Conservation (phyloP, 345 rosid species). For the Lagerstroemia speciosa region DNA sequence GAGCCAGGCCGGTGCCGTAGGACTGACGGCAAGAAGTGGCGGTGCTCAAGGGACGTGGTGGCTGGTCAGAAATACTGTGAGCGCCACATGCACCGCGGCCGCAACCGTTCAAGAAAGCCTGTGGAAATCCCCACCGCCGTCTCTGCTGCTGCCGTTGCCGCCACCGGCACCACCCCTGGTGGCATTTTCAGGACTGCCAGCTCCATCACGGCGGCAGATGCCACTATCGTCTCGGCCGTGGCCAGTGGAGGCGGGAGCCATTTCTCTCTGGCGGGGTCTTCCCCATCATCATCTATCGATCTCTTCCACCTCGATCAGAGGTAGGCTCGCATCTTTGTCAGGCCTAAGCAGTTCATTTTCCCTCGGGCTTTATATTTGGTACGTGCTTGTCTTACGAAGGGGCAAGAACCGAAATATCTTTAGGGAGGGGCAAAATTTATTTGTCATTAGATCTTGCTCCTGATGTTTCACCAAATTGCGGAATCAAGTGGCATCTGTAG, state of each 20-base stretch:
- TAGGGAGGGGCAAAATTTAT: too few species aligned
- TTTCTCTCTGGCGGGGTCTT: slow-evolving; percentile 37
- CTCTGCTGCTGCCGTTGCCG: slow-evolving; percentile 15
- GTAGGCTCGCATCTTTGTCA: neutral
- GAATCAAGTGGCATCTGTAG: neutral
- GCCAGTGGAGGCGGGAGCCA: slow-evolving; percentile 32
- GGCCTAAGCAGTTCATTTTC: neutral
- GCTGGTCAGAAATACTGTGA: slow-evolving; percentile 90
- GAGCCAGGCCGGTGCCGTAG: slow-evolving; percentile 99
- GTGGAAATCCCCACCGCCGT: slow-evolving; percentile 79
- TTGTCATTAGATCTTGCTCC: neutral
- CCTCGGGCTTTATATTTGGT: neutral
- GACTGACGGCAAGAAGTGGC: slow-evolving; percentile 98
- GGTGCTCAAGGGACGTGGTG: slow-evolving; percentile 94
- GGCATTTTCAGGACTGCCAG: slow-evolving; percentile 8
- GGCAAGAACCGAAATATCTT: too few species aligned
- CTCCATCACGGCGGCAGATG: slow-evolving; percentile 12
- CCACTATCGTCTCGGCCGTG: slow-evolving; percentile 18
- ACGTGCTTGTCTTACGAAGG: neutral
- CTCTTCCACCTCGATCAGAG: slow-evolving; percentile 26
- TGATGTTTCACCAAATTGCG: neutral
- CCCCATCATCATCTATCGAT: slow-evolving; percentile 39
- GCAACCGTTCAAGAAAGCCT: slow-evolving; percentile 99
- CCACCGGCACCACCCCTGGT: slow-evolving; percentile 16
- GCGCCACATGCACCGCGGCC: slow-evolving; percentile 99